phyloP scores from a whole-genome alignment of 2,329 filamentous ascomycete genomes.

The Fusarium pseudocircinatum region DNA sequence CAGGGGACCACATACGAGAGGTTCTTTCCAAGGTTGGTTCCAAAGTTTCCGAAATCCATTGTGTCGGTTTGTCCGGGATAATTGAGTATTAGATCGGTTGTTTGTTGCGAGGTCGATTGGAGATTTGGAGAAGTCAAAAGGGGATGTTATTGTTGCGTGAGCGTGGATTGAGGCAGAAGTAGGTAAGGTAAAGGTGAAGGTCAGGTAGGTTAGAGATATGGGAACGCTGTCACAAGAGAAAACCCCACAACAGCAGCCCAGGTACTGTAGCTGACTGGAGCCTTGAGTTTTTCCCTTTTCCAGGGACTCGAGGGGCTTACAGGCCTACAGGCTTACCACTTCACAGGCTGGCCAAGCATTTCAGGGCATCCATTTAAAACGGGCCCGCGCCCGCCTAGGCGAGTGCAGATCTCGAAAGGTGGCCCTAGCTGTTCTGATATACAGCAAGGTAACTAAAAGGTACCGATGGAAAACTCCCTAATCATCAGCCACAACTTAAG shows the following conservation, averaged over 20 bases:
- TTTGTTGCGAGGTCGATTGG: conserved; percentile 12
- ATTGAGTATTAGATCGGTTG: conserved; percentile 2
- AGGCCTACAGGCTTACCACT: neutral
- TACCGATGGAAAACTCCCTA: conserved; percentile 11
- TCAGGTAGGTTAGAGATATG: conserved; percentile 25
- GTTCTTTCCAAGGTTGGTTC: conserved; percentile 59
- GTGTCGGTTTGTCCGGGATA: conserved; percentile 28
- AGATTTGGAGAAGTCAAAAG: conserved; percentile 23
- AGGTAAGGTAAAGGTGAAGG: neutral
- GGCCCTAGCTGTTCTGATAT: conserved; percentile 36
- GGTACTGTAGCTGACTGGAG: conserved; percentile 19
- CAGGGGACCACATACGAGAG: conserved; percentile 57
- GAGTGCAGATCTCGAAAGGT: conserved; percentile 37
- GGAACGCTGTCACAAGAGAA: conserved; percentile 48
- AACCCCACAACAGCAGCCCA: conserved; percentile 24
- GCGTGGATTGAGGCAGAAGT: conserved; percentile 34
- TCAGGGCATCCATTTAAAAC: conserved; percentile 7
- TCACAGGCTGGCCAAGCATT: neutral
- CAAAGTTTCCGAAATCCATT: conserved; percentile 66
- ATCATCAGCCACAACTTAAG: conserved; percentile 1
- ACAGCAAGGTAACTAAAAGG: conserved; percentile 4
- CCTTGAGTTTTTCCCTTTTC: conserved; percentile 36
- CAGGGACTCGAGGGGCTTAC: conserved; percentile 40
- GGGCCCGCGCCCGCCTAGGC: conserved; percentile 14
- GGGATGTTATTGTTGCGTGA: conserved; percentile 36